Evolutionary conservation across 352 stramenopile species (phyloP), one percentile per base, ranked within the genome.

Genomic region (Saprolegnia diclina): DNA sequence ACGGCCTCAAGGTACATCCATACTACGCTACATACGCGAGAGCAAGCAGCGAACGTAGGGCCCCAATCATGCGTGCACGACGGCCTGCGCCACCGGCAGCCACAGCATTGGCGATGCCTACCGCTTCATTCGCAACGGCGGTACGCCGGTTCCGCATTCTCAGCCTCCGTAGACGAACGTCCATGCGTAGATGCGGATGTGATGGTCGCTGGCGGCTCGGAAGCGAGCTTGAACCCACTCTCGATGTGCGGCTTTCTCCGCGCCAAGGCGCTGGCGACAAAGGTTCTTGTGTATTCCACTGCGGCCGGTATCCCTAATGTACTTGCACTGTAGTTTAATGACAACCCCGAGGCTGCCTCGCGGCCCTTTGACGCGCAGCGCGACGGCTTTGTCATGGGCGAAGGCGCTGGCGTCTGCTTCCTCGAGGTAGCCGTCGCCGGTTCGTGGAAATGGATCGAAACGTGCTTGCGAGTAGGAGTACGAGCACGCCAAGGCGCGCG

Each of bases 361-460:
- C 79, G 97, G 18, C 97, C 97, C 16, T 99, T 99, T 76, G 97
- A 99, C 77, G 74, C 77, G 2, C 66, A 92, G 11, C 85, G 97
- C 44, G 85, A 98, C 74, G 97, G 97, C 37, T 99, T 99, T 75
- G 95, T 99, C 18, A 97, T 99, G 82, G 95, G 93, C 56, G 92
- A 98, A 79, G 91, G 92, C 53, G 80, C 85, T 10, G 89, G 82
- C 37, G 75, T 97, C 16, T 55, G 97, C 3, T 82, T 97, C 0
- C 72, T 98, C 29, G 92, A 98, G 78, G 82, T 91, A 44, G 0
- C 7, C 21, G 10, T 0, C 14, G 38, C 38, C 14, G 38, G 38
- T 16, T 16, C 38, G 38, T 7, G 7, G 38, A 45, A 7, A 45
- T 45, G 38, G 38, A 14, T 16, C 38, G n/a, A n/a, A n/a, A n/a